These are phyloP conservation scores for Remersonia thermophila DNA, from an alignment of 2,329 filamentous ascomycete genomes.

Conservation along the genomic window DNA sequence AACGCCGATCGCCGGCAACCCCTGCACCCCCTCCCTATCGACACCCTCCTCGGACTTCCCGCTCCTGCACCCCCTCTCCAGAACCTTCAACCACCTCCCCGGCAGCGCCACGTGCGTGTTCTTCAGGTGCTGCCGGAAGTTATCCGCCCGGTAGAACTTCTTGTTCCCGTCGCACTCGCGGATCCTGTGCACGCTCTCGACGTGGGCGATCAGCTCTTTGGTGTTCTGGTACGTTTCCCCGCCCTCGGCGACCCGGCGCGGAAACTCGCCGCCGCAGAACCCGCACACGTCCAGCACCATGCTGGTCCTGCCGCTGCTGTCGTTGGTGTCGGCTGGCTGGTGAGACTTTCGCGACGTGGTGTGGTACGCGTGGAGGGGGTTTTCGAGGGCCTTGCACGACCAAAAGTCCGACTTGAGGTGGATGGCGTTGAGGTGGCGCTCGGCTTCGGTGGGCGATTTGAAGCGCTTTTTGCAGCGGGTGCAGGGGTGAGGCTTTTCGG, in stretches of 20 bases:
- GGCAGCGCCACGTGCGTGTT: conserved; percentile 14
- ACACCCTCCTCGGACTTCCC: neutral
- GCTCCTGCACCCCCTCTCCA: conserved; percentile 13
- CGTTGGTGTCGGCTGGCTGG: too few relatives aligned
- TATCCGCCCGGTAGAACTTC: conserved; percentile 17
- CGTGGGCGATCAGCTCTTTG: conserved; percentile 9
- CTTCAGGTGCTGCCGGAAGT: conserved; percentile 16
- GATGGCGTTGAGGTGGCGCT: conserved; percentile 17
- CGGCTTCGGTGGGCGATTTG: conserved; percentile 16
- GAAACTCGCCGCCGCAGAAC: conserved; percentile 14
- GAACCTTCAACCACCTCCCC: conserved; percentile 15
- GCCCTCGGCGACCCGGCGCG: conserved; percentile 1
- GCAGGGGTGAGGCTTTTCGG: conserved; percentile 16
- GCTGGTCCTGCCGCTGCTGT: too few relatives aligned
- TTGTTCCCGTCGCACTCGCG: conserved; percentile 15
- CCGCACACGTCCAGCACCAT: conserved; percentile 14
- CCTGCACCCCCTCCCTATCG: neutral
- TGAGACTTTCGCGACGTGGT: conserved; percentile 7
- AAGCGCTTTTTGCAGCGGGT: conserved; percentile 16
- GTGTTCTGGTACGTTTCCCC: neutral
- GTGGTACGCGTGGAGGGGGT: conserved; percentile 12
- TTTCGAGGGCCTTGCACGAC: conserved; percentile 13
- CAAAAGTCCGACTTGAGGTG: conserved; percentile 17
- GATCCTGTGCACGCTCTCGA: conserved; percentile 12
- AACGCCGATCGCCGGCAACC: too few relatives aligned